Percentiles rank a stretch among this genome's conserved stretches.
Conservation (phyloP, 2,329 filamentous ascomycete genomes). For the Aureobasidium sp. region DNA sequence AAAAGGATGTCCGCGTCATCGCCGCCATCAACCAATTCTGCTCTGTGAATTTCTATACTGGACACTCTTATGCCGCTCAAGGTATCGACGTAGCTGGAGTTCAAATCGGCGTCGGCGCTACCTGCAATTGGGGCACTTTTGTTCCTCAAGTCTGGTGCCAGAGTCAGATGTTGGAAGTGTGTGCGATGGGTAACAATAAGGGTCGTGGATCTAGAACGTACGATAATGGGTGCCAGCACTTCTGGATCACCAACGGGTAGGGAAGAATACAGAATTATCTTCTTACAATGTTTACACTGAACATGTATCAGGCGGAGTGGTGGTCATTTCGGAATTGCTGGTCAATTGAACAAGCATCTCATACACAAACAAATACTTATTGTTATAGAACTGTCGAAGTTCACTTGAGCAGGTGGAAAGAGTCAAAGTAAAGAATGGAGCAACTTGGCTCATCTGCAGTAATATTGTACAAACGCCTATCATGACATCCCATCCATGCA, state of each 20-base stretch:
- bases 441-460: background rate
- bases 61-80: background rate
- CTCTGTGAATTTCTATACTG: background rate
- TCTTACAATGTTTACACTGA: background rate
- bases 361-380: background rate
- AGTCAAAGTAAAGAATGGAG: background rate
- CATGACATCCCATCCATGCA: background rate
- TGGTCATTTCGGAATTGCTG: background rate
- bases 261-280: background rate
- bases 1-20: background rate
- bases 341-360: background rate
- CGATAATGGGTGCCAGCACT: background rate
- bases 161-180: constrained; percentile 3
- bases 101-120: background rate
- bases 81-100: background rate
- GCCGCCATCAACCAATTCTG: background rate
- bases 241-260: background rate
- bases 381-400: background rate
- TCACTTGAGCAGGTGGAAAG: background rate
- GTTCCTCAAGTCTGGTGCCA: background rate
- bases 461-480: background rate
- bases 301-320: background rate
- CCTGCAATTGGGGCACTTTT: background rate
- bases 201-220: background rate
- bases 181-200: background rate